A percentile compares a stretch with the other conserved stretches of the same genome.
Conservation (phyloP, 2,329 filamentous ascomycete species). For the Fusarium equiseti region DNA sequence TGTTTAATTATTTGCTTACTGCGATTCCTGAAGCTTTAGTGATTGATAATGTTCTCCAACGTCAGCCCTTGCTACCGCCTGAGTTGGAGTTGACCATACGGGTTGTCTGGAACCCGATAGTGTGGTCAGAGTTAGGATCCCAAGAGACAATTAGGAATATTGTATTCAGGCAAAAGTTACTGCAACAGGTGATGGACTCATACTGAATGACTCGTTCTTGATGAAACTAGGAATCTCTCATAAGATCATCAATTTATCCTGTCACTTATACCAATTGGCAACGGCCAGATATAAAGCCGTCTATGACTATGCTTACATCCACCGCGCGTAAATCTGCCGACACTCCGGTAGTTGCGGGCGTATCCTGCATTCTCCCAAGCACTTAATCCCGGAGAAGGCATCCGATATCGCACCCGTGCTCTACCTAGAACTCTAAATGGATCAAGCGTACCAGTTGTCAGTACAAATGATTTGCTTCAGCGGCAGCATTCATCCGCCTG, state of each 20-base stretch:
- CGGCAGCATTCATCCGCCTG: not conserved
- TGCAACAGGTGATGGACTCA: too few relatives aligned
- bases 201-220: not conserved
- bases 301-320: not conserved
- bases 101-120: not conserved
- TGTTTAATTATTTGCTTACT: constrained; percentile 4
- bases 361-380: not conserved
- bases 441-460: too few relatives aligned
- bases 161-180: not conserved
- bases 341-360: not conserved
- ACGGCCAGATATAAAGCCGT: not conserved
- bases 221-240: not conserved
- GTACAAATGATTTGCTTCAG: not conserved
- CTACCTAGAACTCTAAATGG: not conserved
- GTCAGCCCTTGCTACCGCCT: constrained; percentile 12
- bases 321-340: not conserved
- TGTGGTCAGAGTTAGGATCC: not conserved
- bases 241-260: not conserved
- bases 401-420: not conserved
- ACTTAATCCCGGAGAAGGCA: not conserved
- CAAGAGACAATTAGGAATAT: not conserved
- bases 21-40: not conserved
- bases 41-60: not conserved
- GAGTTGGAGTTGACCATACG: not conserved
- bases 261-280: not conserved